These are phyloP conservation scores for Mucor ambiguus DNA, from an alignment of 371 early-diverging fungal species.

Conservation along the genomic window DNA sequence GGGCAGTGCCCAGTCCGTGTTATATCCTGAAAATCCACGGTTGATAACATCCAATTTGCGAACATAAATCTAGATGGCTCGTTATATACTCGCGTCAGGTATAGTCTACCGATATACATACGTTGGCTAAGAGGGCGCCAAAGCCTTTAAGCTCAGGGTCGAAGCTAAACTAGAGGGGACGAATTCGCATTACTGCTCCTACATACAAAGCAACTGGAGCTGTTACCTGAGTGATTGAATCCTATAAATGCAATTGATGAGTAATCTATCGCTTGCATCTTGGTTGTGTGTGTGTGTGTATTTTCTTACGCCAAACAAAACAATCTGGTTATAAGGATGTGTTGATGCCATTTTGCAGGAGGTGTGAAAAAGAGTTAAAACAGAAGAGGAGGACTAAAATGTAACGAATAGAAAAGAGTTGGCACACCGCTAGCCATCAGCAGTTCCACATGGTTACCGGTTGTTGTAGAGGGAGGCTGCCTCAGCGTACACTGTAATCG, in stretches of 20 bases:
- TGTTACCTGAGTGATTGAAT: conserved; percentile 26
- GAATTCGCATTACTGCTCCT: background rate
- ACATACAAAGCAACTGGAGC: background rate
- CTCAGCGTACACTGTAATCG: no score
- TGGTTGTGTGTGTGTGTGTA: background rate
- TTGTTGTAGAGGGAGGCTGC: no score
- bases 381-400: background rate
- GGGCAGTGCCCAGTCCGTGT: conserved; percentile 68
- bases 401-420: no score
- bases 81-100: background rate
- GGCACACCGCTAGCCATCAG: no score
- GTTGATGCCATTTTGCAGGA: conserved; percentile 10
- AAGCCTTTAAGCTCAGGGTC: conserved; percentile 67
- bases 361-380: background rate
- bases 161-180: conserved; percentile 54
- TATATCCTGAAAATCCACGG: conserved; percentile 83
- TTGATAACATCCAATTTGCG: conserved; percentile 80
- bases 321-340: conserved; percentile 29
- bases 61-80: conserved; percentile 52
- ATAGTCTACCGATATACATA: conserved; percentile 18
- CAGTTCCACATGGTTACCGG: no score
- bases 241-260: conserved; percentile 5
- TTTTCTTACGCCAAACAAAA: conserved; percentile 33
- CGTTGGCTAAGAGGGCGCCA: conserved; percentile 66
- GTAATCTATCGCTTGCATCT: no score